Evolutionary conservation across 73 alveolate species (phyloP), one percentile per base, ranked within the genome.

Genomic region (Strombidium stylifer): DNA sequence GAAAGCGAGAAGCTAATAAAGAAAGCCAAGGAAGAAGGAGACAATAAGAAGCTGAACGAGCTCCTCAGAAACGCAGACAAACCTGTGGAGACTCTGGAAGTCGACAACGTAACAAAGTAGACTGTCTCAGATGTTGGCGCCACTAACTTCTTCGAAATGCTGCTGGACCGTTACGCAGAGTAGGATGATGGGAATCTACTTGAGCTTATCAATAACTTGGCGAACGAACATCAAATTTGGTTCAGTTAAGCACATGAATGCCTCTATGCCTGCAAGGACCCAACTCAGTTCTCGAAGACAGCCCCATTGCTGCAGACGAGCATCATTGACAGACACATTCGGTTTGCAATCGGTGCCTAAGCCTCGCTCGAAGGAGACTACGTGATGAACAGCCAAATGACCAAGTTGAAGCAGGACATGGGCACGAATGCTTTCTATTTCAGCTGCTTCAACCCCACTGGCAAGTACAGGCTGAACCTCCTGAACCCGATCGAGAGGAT

Each of bases 401-500:
- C 42, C 35, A 32, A 47, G 36, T 14, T 25, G 19, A 5, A 36
- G 35, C 21, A 58, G 39, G 14, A 37, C 10, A 40, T 61, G 41
- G 70, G 72, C 14, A 23, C 34, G 15, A 50, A 70, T 11, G 60
- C 78, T 10, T 47, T 20, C 16, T 28, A 12, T 40, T 73, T 73
- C 64, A 58, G 24, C 31, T 73, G 26, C 47, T 61, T 26, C 44
- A 73, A 73, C 64, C 86, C 86, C n/a, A 73, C 51, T 47, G 86
- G 78, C 23, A 70, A 73, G 25, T 73, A 74, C 28, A 42, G 28
- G 36, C 80, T 74, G 0, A 62, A 51, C 20, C 28, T 74, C 11
- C 37, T 67, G 0, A 74, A 74, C 39, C 19, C 15, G 10, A 16
- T 49, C 3, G 87, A 74, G 19, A 46, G 79, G 36, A 73, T 62